Base-by-base conservation (phyloP, 2,329 filamentous ascomycete species). In the Pseudogymnoascus sp. region DNA sequence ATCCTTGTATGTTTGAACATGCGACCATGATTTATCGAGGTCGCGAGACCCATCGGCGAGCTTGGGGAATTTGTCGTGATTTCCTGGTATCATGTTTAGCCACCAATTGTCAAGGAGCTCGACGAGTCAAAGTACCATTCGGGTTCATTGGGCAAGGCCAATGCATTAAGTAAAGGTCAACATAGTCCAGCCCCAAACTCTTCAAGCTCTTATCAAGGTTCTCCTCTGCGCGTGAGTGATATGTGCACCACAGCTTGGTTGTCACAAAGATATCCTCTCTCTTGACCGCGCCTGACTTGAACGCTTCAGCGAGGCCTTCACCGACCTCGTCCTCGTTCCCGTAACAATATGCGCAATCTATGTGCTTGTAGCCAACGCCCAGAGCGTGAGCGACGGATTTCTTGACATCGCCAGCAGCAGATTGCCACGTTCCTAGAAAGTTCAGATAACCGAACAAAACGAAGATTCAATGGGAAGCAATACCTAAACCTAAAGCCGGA, bases 291-390 rank as follows among this genome's bases (percentile, higher is more conserved):
- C 90, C 90, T 4, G 83, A 77, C 33, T 78, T 80, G 70, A 93
- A 85, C 19, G 88, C 89, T 62, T 89, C 86, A 72, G 85, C 84
- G 61, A 96, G 81, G 8, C 89, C 91, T 72, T 86, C 78, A 66
- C 91, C 91, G 14, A 95, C 91, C 74, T 93, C 90, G 58, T 88
- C 82, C 76, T 96, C 91, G 74, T 95, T 92, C 68, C 81, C 86
- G 75, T 91, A 91, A 76, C 86, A 88, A 78, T 88, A 90, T 5
- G 89, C 87, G 19, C 41, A 45, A 60, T 83, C 81, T 65, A 83
- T 79, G 69, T 82, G 80, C 14, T 78, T 75, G 70, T 83, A 83
- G n/a, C 81, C 81, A 45, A 74, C 68, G 49, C 79, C 74, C 31
- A 81, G 67, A 10, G 74, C 74, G 63, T 72, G 70, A 0, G 67